A percentile compares a stretch with the other conserved stretches of the same genome.
These are phyloP conservation scores for Nicotiana undulata DNA, from an alignment of 257 asterid species.

Conservation along the genomic window DNA sequence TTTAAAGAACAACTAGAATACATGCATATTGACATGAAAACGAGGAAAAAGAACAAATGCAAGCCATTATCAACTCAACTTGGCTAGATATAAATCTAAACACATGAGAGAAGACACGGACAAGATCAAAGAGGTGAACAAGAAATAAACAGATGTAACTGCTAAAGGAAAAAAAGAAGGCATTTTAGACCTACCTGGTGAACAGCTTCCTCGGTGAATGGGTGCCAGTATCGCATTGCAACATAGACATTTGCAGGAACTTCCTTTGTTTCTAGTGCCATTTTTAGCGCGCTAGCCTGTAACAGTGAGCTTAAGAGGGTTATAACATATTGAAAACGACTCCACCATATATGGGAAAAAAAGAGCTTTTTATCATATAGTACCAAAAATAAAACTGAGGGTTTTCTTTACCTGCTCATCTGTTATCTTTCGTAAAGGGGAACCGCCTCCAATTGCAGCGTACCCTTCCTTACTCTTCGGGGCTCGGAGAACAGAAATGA, in stretches of 20 bases:
- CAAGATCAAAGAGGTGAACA: neutral
- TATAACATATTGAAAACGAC: slow-evolving; percentile 1
- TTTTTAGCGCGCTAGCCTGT: slow-evolving; percentile 69
- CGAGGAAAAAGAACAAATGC: no score
- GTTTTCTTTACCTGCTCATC: slow-evolving; percentile 61
- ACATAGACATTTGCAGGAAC: slow-evolving; percentile 72
- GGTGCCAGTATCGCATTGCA: slow-evolving; percentile 98
- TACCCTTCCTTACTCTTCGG: slow-evolving; percentile 96
- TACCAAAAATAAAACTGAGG: neutral
- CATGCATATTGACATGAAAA: no score
- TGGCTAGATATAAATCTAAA: neutral
- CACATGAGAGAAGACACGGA: neutral
- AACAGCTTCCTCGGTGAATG: slow-evolving; percentile 96
- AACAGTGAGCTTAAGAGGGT: slow-evolving; percentile 11
- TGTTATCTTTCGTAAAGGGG: slow-evolving; percentile 88
- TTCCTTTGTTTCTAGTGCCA: slow-evolving; percentile 59
- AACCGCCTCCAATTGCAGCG: slow-evolving; percentile 98
- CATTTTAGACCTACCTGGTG: slow-evolving; percentile 46
- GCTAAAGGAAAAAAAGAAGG: neutral
- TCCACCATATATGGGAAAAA: neutral
- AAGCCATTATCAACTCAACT: neutral
- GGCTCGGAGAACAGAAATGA: slow-evolving; percentile 73
- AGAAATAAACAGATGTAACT: neutral
- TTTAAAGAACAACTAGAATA: no score
- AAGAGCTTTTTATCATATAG: neutral